Evolutionary conservation across 2,329 filamentous ascomycete genomes (phyloP).

Genomic region (Penicillium expansum): DNA sequence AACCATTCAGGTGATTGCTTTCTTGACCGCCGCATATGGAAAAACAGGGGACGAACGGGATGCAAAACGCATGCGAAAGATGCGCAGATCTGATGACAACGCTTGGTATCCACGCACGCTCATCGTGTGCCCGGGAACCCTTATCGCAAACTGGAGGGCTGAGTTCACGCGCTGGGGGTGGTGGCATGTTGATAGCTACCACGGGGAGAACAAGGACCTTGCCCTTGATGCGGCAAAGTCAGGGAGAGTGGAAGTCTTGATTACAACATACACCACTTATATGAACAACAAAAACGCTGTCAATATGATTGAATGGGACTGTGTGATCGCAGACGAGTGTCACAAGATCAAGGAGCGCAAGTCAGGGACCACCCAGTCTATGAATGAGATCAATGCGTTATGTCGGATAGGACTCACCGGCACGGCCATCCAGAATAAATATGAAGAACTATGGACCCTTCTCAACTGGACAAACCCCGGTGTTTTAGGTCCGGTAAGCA

Average conservation of each 20-base stretch:
- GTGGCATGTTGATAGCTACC: slow-evolving; percentile 85
- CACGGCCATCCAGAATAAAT: slow-evolving; percentile 96
- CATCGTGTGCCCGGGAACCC: slow-evolving; percentile 81
- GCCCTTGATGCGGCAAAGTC: slow-evolving; percentile 69
- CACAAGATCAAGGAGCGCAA: slow-evolving; percentile 79
- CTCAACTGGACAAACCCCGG: slow-evolving; percentile 96
- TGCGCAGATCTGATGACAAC: slow-evolving; percentile 58
- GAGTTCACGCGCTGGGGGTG: slow-evolving; percentile 90
- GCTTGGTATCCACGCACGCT: slow-evolving; percentile 81
- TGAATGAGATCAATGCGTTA: slow-evolving; percentile 86
- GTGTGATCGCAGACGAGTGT: slow-evolving; percentile 90
- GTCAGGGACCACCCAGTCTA: slow-evolving; percentile 76
- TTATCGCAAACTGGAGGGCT: slow-evolving; percentile 88
- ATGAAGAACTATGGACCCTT: slow-evolving; percentile 94
- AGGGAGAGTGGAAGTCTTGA: slow-evolving; percentile 82
- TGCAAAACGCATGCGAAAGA: slow-evolving; percentile 80
- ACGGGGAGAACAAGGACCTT: slow-evolving; percentile 69
- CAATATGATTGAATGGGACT: slow-evolving; percentile 89
- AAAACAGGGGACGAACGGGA: slow-evolving; percentile 91
- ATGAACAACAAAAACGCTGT: slow-evolving; percentile 69
- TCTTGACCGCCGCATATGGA: slow-evolving; percentile 86
- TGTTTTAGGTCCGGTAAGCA: slow-evolving; percentile 60
- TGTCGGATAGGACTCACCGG: slow-evolving; percentile 92
- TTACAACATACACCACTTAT: slow-evolving; percentile 93
- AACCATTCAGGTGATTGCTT: slow-evolving; percentile 92